Conservation (phyloP, 108 stramenopile species). For the Skeletonema grethae region DNA sequence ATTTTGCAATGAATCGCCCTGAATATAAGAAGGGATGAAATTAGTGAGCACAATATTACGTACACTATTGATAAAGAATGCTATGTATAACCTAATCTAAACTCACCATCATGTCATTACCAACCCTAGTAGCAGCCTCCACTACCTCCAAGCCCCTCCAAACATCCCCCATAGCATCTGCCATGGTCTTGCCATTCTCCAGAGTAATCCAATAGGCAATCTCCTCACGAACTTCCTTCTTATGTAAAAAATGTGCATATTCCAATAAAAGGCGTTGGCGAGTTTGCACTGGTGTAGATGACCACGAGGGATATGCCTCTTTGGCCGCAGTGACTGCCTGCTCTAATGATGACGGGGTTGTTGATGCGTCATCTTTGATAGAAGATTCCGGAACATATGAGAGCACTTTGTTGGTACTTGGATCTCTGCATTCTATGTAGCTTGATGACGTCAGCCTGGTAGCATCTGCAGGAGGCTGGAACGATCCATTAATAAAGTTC, state of each 20-base stretch:
- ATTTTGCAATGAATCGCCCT: constrained; percentile 87
- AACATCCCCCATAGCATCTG: constrained; percentile 90
- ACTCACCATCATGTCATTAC: constrained; percentile 43
- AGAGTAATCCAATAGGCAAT: constrained; percentile 70
- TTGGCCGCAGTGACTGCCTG: constrained; percentile 49
- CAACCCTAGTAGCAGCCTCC: constrained; percentile 62
- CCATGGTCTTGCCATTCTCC: constrained; percentile 78
- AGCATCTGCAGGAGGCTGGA: constrained; percentile 24
- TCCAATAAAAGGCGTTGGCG: constrained; percentile 71
- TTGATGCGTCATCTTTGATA: not conserved
- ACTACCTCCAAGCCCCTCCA: constrained; percentile 96
- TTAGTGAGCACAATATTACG: not conserved
- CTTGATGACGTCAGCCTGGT: not conserved
- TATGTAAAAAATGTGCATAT: constrained; percentile 60
- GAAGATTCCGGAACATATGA: constrained; percentile 46
- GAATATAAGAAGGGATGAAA: constrained; percentile 18
- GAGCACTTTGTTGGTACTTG: constrained; percentile 62
- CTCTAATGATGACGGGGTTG: constrained; percentile 42
- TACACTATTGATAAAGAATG: not conserved
- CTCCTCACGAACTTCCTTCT: constrained; percentile 53
- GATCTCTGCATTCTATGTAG: constrained; percentile 52
- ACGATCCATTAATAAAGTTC: constrained; percentile 61
- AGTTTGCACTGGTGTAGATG: constrained; percentile 60
- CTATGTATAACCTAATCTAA: not conserved
- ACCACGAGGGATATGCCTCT: constrained; percentile 66